These are phyloP conservation scores for Rhizophagus sp. DNA, from an alignment of 192 early-diverging fungal species.

Conservation along the genomic window DNA sequence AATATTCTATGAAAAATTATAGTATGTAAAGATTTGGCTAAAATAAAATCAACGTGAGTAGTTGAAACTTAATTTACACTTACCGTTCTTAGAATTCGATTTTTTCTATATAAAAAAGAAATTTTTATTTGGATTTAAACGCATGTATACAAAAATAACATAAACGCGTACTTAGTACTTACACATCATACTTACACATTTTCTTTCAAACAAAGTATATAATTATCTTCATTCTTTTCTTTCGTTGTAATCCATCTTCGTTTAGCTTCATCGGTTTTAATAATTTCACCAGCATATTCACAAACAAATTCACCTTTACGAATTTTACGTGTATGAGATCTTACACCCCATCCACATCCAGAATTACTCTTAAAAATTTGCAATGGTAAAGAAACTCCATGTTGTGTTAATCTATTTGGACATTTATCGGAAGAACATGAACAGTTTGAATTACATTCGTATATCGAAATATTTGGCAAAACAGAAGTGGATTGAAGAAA, in stretches of 20 bases:
- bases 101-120: neutral
- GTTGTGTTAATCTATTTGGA: constrained; percentile 15
- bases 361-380: constrained; percentile 3
- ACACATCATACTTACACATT: constrained; percentile 1
- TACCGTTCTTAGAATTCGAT: constrained; percentile 29
- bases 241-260: neutral
- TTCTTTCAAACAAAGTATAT: constrained; percentile 25
- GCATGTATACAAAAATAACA: neutral
- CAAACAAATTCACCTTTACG: constrained; percentile 23
- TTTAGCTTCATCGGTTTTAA: constrained; percentile 17
- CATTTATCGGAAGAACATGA: neutral
- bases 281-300: constrained; percentile 31
- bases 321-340: neutral
- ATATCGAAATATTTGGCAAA: neutral
- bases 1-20: constrained; percentile 20
- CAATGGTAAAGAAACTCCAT: constrained; percentile 5
- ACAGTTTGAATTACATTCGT: constrained; percentile 24
- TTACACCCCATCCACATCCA: constrained; percentile 23
- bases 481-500: neutral
- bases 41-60: neutral
- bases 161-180: neutral
- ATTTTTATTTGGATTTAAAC: neutral
- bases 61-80: neutral
- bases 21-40: no score
- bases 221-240: constrained; percentile 3